Base-by-base conservation (phyloP, 169 alveolate genomes). In the Cryptosporidium muris region DNA sequence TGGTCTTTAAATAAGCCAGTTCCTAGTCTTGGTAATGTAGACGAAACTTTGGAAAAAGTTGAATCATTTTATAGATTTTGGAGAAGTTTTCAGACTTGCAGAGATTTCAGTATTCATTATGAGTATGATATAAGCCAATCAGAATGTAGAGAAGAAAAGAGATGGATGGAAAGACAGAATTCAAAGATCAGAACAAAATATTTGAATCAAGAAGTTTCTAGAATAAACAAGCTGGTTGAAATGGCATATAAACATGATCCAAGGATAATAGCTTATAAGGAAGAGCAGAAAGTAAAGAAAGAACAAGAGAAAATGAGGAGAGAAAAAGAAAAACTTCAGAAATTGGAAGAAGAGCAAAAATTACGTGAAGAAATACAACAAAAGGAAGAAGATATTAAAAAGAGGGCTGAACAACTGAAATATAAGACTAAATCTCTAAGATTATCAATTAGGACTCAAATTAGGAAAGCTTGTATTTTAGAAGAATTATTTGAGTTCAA, bases 91-190 rank as follows among this genome's bases (percentile, higher is more conserved):
- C 94, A 92, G 60, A 92, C 96, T 16, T 93, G 95, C 94, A 91
- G 98, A 58, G 97, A 95, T 80, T 96, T 96, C 88, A 90, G 96
- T 12, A 93, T 92, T 51, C 96, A 92, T 64, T 95, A 95, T 36
- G 98, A 95, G 64, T 94, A 95, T 81, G 95, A 93, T 80, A 81
- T 94, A 63, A 94, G 93, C 52, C 97, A 95, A 67, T 97, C 98
- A 5, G 95, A 93, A 54, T 94, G 95, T 68, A 80, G 98, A 82
- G 97, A 94, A 67, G 98, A 96, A 89, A 92, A 95, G 81, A 91
- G 98, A 68, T 95, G 97, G 95, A 96, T 96, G 98, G 95, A 94
- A 63, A 93, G 96, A 54, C 98, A 96, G 81, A 96, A 96, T 91
- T 92, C 88, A 62, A 96, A 94, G 90, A 93, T 93, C 67, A 95